A percentile compares a stretch with the other conserved stretches of the same genome.
Evolutionary conservation across 2,329 filamentous ascomycete genomes (phyloP).

Genomic region (Calonectria hawksworthii): DNA sequence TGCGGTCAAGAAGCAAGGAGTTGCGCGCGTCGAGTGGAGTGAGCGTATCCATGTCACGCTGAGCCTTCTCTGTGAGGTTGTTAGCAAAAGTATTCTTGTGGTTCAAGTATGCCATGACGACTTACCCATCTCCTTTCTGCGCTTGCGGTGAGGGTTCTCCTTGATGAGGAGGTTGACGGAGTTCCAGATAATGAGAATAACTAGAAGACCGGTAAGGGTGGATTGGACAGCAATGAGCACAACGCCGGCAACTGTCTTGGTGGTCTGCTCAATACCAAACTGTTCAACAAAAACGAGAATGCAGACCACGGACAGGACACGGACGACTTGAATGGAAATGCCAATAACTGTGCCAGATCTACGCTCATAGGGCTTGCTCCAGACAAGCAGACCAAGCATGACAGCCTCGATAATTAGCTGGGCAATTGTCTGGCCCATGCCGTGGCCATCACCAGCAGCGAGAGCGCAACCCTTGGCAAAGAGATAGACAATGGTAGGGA

Average conservation of each 20-base stretch:
- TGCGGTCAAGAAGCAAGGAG: conserved; percentile 81
- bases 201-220: conserved; percentile 83
- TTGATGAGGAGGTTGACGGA: conserved; percentile 86
- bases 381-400: conserved; percentile 84
- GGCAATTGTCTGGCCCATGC: conserved; percentile 82
- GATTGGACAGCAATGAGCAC: conserved; percentile 94
- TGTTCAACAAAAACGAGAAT: conserved; percentile 95
- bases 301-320: conserved; percentile 89
- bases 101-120: conserved; percentile 15
- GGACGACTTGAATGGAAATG: conserved; percentile 89
- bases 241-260: conserved; percentile 94
- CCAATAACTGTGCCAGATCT: conserved; percentile 94
- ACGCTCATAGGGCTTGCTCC: conserved; percentile 88
- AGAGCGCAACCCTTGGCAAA: conserved; percentile 90
- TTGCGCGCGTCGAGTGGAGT: conserved; percentile 91
- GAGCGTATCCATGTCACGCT: conserved; percentile 83
- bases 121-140: conserved; percentile 91
- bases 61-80: conserved; percentile 74
- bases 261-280: conserved; percentile 89
- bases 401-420: conserved; percentile 86
- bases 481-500: conserved; percentile 90
- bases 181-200: conserved; percentile 90
- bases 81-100: conserved; percentile 44
- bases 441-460: conserved; percentile 87
- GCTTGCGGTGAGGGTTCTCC: conserved; percentile 90